Evolutionary conservation across 2,329 filamentous ascomycete species (phyloP).

Genomic region (Pochonia chlamydosporia): DNA sequence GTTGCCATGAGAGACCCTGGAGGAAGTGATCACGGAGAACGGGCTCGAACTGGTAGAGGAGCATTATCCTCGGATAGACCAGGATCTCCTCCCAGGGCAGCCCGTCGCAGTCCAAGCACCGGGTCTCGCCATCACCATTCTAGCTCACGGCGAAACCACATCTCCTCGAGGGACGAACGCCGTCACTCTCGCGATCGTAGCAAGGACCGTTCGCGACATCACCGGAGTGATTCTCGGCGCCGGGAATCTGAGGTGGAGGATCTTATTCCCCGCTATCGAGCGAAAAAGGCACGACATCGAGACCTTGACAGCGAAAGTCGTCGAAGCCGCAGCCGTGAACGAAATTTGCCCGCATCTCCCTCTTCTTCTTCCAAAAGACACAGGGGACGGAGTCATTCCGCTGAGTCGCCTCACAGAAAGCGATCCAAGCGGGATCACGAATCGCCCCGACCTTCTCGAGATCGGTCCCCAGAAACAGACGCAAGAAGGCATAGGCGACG

Average conservation of each 20-base stretch:
- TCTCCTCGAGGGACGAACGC: constrained; percentile 25
- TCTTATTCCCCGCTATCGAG: constrained; percentile 32
- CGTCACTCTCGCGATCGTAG: constrained; percentile 32
- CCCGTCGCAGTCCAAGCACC: constrained; percentile 22
- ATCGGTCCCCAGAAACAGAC: constrained; percentile 31
- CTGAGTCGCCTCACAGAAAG: constrained; percentile 32
- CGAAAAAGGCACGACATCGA: constrained; percentile 22
- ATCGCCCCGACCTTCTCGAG: constrained; percentile 32
- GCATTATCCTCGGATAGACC: constrained; percentile 24
- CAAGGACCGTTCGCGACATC: constrained; percentile 25
- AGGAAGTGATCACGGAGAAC: constrained; percentile 29
- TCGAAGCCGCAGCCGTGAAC: constrained; percentile 28
- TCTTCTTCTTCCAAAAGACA: constrained; percentile 34
- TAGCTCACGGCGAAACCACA: constrained; percentile 20
- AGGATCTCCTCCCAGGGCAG: constrained; percentile 25
- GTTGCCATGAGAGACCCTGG: constrained; percentile 35
- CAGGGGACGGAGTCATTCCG: constrained; percentile 36
- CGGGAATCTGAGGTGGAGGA: constrained; percentile 26
- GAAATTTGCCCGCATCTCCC: constrained; percentile 27
- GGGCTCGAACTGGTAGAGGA: constrained; percentile 29
- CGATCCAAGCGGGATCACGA: constrained; percentile 30
- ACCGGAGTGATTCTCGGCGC: constrained; percentile 20
- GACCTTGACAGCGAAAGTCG: constrained; percentile 25
- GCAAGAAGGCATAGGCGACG: constrained; percentile 25
- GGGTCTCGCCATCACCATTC: constrained; percentile 27